phyloP scores from a whole-genome alignment of 1,139 yeast genomes.

The Pneumocystis jirovecii region DNA sequence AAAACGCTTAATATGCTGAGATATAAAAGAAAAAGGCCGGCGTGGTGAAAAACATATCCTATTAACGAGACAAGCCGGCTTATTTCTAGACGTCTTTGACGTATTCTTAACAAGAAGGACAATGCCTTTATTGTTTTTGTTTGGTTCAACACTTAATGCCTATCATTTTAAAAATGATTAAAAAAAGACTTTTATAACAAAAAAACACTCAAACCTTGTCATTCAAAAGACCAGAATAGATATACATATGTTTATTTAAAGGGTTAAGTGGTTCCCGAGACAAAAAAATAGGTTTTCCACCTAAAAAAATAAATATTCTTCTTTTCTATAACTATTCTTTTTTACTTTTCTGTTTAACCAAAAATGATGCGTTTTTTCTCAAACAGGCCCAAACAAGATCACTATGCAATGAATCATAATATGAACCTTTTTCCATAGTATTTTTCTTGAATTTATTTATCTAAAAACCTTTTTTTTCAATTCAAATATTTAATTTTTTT shows the following conservation, averaged over 20 bases:
- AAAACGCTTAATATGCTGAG: not conserved
- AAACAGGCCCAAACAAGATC: constrained; percentile 9
- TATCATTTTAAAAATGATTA: not conserved
- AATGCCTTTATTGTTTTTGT: not conserved
- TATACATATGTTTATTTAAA: constrained; percentile 32
- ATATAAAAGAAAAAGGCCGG: not conserved
- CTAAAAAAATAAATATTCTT: not conserved
- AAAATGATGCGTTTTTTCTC: constrained; percentile 7
- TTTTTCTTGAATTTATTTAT: not conserved
- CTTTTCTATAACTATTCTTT: not conserved
- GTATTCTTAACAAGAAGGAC: not conserved
- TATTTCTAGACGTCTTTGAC: not conserved
- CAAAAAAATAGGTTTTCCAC: constrained; percentile 26
- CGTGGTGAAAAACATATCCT: not conserved
- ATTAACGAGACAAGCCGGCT: not conserved
- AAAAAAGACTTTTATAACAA: not conserved
- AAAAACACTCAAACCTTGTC: not conserved
- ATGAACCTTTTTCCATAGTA: not conserved
- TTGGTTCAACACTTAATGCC: not conserved
- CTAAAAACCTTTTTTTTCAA: not conserved
- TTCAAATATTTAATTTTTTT: not conserved
- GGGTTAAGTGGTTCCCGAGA: constrained; percentile 38
- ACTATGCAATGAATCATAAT: not conserved
- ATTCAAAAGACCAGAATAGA: constrained; percentile 32
- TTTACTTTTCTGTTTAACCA: not conserved